Evolutionary conservation across 2,329 filamentous ascomycete species (phyloP), one percentile per base, ranked within the genome.

Genomic region (Cryphonectria parasitica): DNA sequence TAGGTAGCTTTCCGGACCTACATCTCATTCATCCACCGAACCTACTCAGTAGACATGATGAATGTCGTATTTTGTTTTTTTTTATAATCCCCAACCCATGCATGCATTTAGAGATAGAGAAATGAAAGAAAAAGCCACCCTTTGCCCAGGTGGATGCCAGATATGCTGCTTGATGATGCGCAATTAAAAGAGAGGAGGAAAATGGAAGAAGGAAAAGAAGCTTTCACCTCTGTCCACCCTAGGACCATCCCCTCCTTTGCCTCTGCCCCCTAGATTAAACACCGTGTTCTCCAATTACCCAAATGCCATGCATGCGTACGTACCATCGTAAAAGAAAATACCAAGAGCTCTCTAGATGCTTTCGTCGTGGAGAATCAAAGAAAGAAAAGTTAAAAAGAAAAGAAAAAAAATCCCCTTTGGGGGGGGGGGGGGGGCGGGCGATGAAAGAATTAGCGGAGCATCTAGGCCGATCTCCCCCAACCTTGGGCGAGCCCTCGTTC

Each of bases 261-360:
- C 34, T 22, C 61, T 3, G 13, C n/a, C 39, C 5, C n/a, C 22
- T 19, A 1, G 22, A 36, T 5, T 41, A 49, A 64, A 19, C 36
- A 22, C 22, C 19, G 22, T 64, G n/a, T 49, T 41, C n/a, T 6
- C 25, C 6, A 15, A 45, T 34, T 64, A 65, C 43, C 43, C 63
- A 19, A 36, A 31, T 17, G 39, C 15, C 15, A 49, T 49, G 43
- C 63, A 45, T 65, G 49, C 49, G 22, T 54, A 64, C 28, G 28
- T 31, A n/a, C 25, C 52, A 31, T 31, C 45, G 19, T 65, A 34
- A 19, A 43, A 63, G 36, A 28, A 64, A 52, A 25, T 7, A 19
- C 22, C 45, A 49, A 3, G 11, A 49, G 45, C 45, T 49, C 58
- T 61, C 31, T 39, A 61, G 58, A 61, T 61, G 58, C 58, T 61